Evolutionary conservation across 805 yeast species (phyloP), one percentile per base, ranked within the genome.

Genomic region (Ogataea minuta): DNA sequence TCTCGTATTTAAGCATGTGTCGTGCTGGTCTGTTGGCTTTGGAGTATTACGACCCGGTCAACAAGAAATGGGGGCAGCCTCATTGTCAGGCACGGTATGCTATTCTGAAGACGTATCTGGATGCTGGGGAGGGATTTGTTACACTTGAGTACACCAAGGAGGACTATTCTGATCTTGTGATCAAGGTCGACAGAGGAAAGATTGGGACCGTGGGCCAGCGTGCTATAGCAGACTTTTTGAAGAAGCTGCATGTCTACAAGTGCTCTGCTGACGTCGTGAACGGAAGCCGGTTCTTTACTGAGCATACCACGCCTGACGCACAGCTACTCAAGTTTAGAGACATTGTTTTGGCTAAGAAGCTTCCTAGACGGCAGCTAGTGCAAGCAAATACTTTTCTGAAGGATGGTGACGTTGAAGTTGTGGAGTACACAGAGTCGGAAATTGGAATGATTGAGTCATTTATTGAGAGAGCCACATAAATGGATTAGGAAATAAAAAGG

Each of bases 81-180:
- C 96, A 88, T 60, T 86, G 87, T 88, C 95, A 87, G 66, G 96
- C 95, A 3, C 72, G 96, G 62, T 88, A 74, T 64, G 86, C 93
- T 23, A 87, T 88, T 50, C 71, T 85, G 72, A 85, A 84, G 66
- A 74, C 81, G 10, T 79, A 85, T 57, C 64, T 84, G 53, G 71
- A 78, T 38, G 81, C 88, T 1, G 80, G 84, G 20, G 62, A 67
- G 16, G 74, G 67, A 12, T 81, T 87, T 27, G 79, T 79, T 19
- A 65, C 67, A 34, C 63, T 88, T 35, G 71, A 70, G 25, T 67
- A 71, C 52, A 56, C 72, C 10, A 67, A 72, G 44, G 71, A 66
- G 16, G 66, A 66, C 40, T 79, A 54, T 54, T 69, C 75, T 24
- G 95, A 87, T 53, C 67, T 88, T 54, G 66, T 67, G 36, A 68